Conservation (phyloP, 1,284 basidiomycete genomes). For the Sanghuangporus baumii region DNA sequence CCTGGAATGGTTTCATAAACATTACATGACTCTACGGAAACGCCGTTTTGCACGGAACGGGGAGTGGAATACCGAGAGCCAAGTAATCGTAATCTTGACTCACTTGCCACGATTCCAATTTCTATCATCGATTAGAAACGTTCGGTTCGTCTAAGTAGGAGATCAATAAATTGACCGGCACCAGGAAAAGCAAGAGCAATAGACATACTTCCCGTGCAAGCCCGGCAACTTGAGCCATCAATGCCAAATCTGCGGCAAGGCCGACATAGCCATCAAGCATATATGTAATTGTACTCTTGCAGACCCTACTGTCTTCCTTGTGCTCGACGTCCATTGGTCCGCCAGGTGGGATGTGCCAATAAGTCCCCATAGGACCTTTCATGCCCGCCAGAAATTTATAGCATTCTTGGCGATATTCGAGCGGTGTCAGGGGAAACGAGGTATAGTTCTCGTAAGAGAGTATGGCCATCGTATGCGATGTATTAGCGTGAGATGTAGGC, state of each 20-base stretch:
- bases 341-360: constrained; percentile 42
- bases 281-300: constrained; percentile 60
- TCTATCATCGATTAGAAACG: constrained; percentile 49
- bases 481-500: not conserved
- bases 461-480: constrained; percentile 18
- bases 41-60: not conserved
- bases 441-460: constrained; percentile 59
- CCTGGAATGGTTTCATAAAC: constrained; percentile 28
- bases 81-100: constrained; percentile 20
- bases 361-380: constrained; percentile 37
- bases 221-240: constrained; percentile 60
- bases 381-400: constrained; percentile 42
- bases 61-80: not conserved
- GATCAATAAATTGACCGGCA: not conserved
- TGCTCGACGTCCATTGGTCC: constrained; percentile 45
- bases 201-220: constrained; percentile 52
- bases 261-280: constrained; percentile 63
- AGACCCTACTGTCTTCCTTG: constrained; percentile 38
- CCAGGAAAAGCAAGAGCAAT: not conserved
- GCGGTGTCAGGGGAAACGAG: constrained; percentile 49
- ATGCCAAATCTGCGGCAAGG: constrained; percentile 53
- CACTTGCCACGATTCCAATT: constrained; percentile 69
- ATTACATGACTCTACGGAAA: not conserved
- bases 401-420: constrained; percentile 53
- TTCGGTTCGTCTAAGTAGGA: constrained; percentile 37